Conservation (phyloP, 2,329 filamentous ascomycete species). For the Talaromyces sp. region DNA sequence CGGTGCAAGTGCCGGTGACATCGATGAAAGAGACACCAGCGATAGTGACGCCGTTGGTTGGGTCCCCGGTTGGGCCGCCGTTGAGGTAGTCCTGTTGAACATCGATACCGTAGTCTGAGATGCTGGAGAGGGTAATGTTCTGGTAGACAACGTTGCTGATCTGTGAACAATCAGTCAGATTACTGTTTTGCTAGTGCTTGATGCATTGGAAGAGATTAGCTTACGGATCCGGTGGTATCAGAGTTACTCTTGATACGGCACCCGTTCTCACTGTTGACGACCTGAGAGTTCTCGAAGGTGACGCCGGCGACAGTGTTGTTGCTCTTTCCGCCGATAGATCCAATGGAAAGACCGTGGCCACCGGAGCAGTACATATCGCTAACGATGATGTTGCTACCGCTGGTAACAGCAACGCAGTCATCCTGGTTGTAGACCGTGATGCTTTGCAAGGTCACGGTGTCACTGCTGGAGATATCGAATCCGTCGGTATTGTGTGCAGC, state of each 20-base stretch:
- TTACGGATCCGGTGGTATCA: neutral
- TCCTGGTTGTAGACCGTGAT: constrained; percentile 59
- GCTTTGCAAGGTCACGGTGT: constrained; percentile 49
- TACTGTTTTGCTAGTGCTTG: neutral
- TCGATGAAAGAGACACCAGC: constrained; percentile 20
- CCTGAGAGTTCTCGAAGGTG: constrained; percentile 47
- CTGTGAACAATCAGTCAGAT: neutral
- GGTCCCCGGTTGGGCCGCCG: constrained; percentile 39
- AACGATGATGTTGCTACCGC: constrained; percentile 35
- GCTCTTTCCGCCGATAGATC: constrained; percentile 54
- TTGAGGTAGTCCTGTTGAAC: constrained; percentile 54
- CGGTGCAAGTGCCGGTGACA: neutral
- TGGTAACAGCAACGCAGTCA: constrained; percentile 51
- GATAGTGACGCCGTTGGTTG: constrained; percentile 39
- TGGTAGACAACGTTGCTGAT: constrained; percentile 31
- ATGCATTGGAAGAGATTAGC: neutral
- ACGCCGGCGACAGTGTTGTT: constrained; percentile 55
- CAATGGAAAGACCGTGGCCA: constrained; percentile 58
- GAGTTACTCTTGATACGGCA: constrained; percentile 28
- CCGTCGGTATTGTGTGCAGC: constrained; percentile 54
- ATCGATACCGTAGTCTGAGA: constrained; percentile 50
- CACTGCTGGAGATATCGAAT: constrained; percentile 54
- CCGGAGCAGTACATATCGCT: constrained; percentile 47
- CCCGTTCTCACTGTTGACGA: constrained; percentile 51
- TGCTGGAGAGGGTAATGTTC: constrained; percentile 45